Evolutionary conservation across 108 stramenopile species (phyloP), one percentile per base, ranked within the genome.

Genomic region (Aurantiochytrium sp.): DNA sequence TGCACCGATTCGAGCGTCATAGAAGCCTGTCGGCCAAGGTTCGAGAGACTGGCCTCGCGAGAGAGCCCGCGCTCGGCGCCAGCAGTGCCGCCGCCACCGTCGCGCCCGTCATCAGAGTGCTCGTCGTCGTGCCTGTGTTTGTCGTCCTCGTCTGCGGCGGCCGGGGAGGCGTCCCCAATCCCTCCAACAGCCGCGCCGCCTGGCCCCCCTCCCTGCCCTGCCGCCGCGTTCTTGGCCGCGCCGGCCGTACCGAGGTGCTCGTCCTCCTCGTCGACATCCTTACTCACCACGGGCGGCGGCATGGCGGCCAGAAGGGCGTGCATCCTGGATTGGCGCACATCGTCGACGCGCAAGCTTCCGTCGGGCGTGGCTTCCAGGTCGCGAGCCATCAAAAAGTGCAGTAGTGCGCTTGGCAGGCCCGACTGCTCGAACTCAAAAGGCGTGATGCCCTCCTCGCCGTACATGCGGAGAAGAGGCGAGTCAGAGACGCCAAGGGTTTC

Each of bases 351-450:
- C 45, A 41, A 65, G 8, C 15, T 8, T 52, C 50, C 17, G 50
- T 52, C 17, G 50, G 15, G 50, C n/a, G n/a, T n/a, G n/a, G n/a
- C n/a, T n/a, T 52, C 50, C 21, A 81, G n/a, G 24, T 81, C 73
- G 6, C 42, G 21, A 6, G 73, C 73, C 39, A 81, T n/a, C 19
- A 81, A 48, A 30, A 81, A 81, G 30, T 81, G 73, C 39, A 81
- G 24, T 6, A 81, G 45, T 12, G 73, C 73, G 24, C 73, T 81
- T 2, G 73, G 73, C 6, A 81, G 45, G 36, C 73, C 73, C 0
- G 73, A 81, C 45, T 81, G 73, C 73, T 81, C 73, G 32, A 81
- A 81, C 45, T 81, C 73, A 2, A 81, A 81, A 12, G 73, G 42
- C 8, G 73, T 81, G 24, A 81, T 81, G 32, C 73, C 73, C 32